Conservation (phyloP, 768 basidiomycete species). For the Tricholoma terreum region DNA sequence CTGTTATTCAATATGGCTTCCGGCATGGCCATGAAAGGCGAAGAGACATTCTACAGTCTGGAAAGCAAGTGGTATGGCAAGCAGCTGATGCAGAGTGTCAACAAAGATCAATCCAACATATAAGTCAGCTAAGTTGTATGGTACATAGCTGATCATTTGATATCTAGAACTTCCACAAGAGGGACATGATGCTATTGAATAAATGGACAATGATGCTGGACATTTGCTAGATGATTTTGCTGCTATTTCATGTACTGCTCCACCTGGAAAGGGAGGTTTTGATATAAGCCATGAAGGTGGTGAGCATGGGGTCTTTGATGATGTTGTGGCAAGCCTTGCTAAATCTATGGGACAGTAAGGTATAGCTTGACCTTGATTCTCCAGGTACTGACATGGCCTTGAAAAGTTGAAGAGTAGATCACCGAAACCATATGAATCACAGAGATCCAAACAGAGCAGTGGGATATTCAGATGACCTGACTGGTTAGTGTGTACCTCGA, state of each 20-base stretch:
- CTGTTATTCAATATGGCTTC: not conserved
- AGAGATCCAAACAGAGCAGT: conserved; percentile 8
- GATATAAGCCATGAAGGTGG: conserved; percentile 13
- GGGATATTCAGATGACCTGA: conserved; percentile 8
- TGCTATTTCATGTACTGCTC: conserved; percentile 2
- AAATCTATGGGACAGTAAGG: not conserved
- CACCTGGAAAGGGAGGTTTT: conserved; percentile 10
- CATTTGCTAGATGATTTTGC: conserved; percentile 3
- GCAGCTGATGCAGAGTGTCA: not conserved
- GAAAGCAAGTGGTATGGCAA: not conserved
- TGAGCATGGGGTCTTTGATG: conserved; percentile 9
- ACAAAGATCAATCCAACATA: not conserved
- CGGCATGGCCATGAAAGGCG: not conserved
- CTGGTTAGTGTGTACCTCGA: conserved; percentile 8
- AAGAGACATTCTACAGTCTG: not conserved
- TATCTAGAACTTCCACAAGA: not conserved
- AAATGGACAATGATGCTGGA: conserved; percentile 7
- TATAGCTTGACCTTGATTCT: not conserved
- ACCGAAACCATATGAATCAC: conserved; percentile 3
- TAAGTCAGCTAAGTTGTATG: not conserved
- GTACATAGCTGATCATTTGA: not conserved
- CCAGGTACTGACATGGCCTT: not conserved
- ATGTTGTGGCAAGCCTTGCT: conserved; percentile 4
- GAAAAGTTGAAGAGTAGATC: conserved; percentile 6
- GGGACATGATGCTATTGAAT: not conserved